Evolutionary conservation across 768 basidiomycete species (phyloP), one percentile per base, ranked within the genome.

Genomic region (Kwoniella europaea): DNA sequence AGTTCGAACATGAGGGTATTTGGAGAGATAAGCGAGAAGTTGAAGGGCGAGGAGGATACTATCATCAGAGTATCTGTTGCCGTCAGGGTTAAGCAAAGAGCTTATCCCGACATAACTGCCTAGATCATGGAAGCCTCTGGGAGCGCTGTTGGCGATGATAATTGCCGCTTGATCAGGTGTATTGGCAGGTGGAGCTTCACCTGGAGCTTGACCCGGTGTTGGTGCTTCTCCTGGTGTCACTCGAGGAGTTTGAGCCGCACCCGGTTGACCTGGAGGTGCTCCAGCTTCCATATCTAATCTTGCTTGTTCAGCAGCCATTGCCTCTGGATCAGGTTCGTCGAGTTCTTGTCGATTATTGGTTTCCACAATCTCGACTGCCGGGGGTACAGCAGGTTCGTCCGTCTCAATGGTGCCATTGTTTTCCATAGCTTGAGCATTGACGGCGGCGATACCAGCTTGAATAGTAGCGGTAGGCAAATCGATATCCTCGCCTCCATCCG

Each of bases 1-100:
- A 78, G 94, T 91, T 10, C 97, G 87, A 3, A 98, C 96, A 82
- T 98, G 96, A 0, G 97, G 94, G 81, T 99, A 98, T 84, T 99
- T 98, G 85, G 91, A 93, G 18, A 98, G 87, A 81, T 99, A 98
- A 3, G 97, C 97, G 1, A 99, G 87, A 2, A 98, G 89, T 82
- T 99, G 96, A 13, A 99, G 85, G 20, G 91, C 89, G 10, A 95
- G 88, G 1, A 98, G 86, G 0, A 98, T 93, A 72, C 97, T 95
- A 77, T 99, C 96, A 80, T 98, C 94, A 29, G 93, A 88, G 84
- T 95, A 97, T 0, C 77, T 79, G 29, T 83, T 81, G 35, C 72
- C 77, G 52, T 81, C 72, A 54, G 77, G 70, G 63, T 82, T 75
- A 65, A 79, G 74, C 3, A 77, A 43, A 10, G 74, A 74, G 29